phyloP scores from a whole-genome alignment of 2,329 filamentous ascomycete genomes.

The Onygenales sp. region DNA sequence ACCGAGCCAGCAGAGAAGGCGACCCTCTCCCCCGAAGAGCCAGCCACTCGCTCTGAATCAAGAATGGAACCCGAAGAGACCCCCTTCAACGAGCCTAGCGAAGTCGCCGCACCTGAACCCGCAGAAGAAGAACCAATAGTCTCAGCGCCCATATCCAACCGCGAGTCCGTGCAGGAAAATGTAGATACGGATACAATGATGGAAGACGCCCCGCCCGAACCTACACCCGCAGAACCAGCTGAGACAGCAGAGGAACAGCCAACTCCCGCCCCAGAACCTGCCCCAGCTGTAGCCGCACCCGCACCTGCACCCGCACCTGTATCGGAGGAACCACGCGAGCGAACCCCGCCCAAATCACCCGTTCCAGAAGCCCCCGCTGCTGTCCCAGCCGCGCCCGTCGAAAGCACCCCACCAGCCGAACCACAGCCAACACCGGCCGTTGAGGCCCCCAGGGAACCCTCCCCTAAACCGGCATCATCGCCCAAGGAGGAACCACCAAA shows the following conservation, averaged over 20 bases:
- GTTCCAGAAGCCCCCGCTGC: too few species aligned
- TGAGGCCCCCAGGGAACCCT: slow-evolving; percentile 15
- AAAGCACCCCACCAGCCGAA: too few species aligned
- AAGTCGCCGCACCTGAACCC: slow-evolving; percentile 15
- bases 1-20: slow-evolving; percentile 22
- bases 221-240: slow-evolving; percentile 8
- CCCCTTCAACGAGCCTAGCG: slow-evolving; percentile 22
- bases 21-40: slow-evolving; percentile 22
- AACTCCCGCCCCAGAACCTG: not conserved
- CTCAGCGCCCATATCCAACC: slow-evolving; percentile 22
- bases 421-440: too few species aligned
- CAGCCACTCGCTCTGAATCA: slow-evolving; percentile 13
- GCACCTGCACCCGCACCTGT: not conserved
- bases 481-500: slow-evolving; percentile 18
- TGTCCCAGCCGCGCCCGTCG: too few species aligned
- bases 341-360: too few species aligned
- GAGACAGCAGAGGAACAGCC: slow-evolving; percentile 6
- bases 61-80: slow-evolving; percentile 21
- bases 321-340: too few species aligned
- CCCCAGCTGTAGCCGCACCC: slow-evolving; percentile 8
- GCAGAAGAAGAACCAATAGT: slow-evolving; percentile 22
- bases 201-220: slow-evolving; percentile 25
- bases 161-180: slow-evolving; percentile 23
- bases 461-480: slow-evolving; percentile 15
- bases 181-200: slow-evolving; percentile 23